Percentiles rank a stretch among this genome's conserved stretches.
Conservation (phyloP, 768 basidiomycete species). For the Hebeloma cylindrosporum region DNA sequence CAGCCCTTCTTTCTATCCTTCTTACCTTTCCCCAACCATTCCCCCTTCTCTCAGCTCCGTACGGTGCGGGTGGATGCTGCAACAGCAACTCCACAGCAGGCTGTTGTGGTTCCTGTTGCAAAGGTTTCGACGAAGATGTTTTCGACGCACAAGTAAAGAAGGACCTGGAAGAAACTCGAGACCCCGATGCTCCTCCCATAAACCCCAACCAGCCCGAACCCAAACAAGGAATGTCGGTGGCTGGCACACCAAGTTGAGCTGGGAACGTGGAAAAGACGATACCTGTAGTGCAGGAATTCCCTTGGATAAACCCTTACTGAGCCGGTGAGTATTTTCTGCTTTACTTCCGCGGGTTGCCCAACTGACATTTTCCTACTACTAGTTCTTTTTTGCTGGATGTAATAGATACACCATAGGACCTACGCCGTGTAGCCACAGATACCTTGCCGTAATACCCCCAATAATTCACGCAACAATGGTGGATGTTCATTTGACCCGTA, state of each 20-base stretch:
- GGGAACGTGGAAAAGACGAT: neutral
- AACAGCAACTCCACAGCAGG: constrained; percentile 31
- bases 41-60: constrained; percentile 22
- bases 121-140: constrained; percentile 44
- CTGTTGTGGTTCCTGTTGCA: constrained; percentile 47
- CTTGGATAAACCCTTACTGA: too few species aligned
- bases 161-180: constrained; percentile 39
- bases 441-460: too few species aligned
- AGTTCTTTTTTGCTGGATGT: too few species aligned
- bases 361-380: too few species aligned
- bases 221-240: constrained; percentile 25
- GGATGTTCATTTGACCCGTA: too few species aligned
- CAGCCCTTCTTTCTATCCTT: constrained; percentile 2
- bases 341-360: too few species aligned
- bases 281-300: neutral
- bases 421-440: too few species aligned
- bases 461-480: too few species aligned
- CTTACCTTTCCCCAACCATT: neutral
- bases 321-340: too few species aligned
- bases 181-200: constrained; percentile 22
- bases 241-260: neutral
- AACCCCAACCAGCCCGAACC: constrained; percentile 24
- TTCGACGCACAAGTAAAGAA: constrained; percentile 39
- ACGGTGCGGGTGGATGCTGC: constrained; percentile 35
- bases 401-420: too few species aligned